These are phyloP conservation scores for Leishmania amazonensis DNA, from an alignment of 208 protist genomes.

Conservation along the genomic window DNA sequence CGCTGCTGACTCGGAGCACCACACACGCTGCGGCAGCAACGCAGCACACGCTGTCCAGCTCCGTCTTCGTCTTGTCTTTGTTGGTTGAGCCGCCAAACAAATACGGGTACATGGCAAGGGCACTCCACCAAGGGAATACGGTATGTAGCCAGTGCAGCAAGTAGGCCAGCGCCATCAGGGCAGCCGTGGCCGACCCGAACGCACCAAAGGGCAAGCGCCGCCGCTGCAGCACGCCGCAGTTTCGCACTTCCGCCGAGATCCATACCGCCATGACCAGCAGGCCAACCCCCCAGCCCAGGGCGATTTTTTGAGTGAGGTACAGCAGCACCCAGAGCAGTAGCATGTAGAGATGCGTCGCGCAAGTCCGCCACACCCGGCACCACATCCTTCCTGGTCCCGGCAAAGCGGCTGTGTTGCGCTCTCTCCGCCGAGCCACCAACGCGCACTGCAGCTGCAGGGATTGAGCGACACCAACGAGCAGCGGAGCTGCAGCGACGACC, in stretches of 20 bases:
- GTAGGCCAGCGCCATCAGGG: slow-evolving; percentile 11
- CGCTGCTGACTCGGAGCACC: slow-evolving; percentile 27
- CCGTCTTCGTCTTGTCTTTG: background rate
- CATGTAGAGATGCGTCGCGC: slow-evolving; percentile 25
- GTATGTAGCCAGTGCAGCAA: slow-evolving; percentile 21
- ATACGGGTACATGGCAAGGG: slow-evolving; percentile 11
- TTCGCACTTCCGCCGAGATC: slow-evolving; percentile 20
- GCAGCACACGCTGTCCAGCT: slow-evolving; percentile 8
- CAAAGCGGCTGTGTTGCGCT: background rate
- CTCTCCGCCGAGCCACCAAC: background rate
- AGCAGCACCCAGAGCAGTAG: slow-evolving; percentile 16
- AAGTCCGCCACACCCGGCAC: slow-evolving; percentile 8
- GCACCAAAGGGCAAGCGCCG: slow-evolving; percentile 12
- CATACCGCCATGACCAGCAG: slow-evolving; percentile 13
- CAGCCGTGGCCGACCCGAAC: slow-evolving; percentile 10
- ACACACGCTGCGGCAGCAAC: slow-evolving; percentile 18
- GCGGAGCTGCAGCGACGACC: slow-evolving; percentile 20
- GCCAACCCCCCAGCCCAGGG: slow-evolving; percentile 18
- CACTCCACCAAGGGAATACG: slow-evolving; percentile 10
- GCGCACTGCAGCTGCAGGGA: slow-evolving; percentile 14
- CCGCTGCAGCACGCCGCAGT: slow-evolving; percentile 25
- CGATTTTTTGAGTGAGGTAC: slow-evolving; percentile 11
- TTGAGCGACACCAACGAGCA: slow-evolving; percentile 21
- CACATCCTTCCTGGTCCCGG: background rate
- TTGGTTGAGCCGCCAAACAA: slow-evolving; percentile 10